Conservation (phyloP, 2,329 filamentous ascomycete genomes). For the Madurella mycetomatis region DNA sequence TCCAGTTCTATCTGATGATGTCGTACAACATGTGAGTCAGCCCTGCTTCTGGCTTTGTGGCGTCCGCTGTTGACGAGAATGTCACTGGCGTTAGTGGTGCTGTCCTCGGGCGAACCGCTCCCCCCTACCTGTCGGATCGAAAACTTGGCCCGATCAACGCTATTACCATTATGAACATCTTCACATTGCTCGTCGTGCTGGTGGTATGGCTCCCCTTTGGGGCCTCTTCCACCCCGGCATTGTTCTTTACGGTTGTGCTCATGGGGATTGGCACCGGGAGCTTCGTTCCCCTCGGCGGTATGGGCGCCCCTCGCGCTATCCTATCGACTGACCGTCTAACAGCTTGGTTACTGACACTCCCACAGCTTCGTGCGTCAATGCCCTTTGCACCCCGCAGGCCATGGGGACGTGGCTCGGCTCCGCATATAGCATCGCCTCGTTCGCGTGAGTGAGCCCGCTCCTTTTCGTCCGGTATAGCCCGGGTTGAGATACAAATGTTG, state of each 20-base stretch:
- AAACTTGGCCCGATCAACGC: slow-evolving; percentile 27
- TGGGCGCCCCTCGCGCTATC: background rate
- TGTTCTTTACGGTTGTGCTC: slow-evolving; percentile 26
- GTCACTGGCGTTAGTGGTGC: slow-evolving; percentile 25
- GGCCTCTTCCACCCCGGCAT: slow-evolving; percentile 14
- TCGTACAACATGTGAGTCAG: slow-evolving; percentile 30
- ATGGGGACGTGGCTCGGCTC: slow-evolving; percentile 30
- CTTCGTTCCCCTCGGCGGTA: slow-evolving; percentile 29
- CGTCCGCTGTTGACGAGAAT: background rate
- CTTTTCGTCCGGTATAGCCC: too few species aligned
- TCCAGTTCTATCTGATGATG: slow-evolving; percentile 30
- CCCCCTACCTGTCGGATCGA: slow-evolving; percentile 25
- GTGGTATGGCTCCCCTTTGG: slow-evolving; percentile 29
- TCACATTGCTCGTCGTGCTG: slow-evolving; percentile 25
- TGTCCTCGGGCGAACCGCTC: slow-evolving; percentile 26
- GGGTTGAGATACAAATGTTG: background rate
- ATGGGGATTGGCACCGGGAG: slow-evolving; percentile 31
- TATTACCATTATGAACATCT: slow-evolving; percentile 25
- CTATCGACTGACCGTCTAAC: background rate
- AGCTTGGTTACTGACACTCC: background rate
- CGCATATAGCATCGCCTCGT: slow-evolving; percentile 27
- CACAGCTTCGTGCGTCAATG: slow-evolving; percentile 27
- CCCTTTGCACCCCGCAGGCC: slow-evolving; percentile 24
- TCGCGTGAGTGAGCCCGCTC: slow-evolving; percentile 23
- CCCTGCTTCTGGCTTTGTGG: background rate